A percentile compares a stretch with the other conserved stretches of the same genome.
Conservation (phyloP, 495 filamentous ascomycete species). For the Aspergillus ostianus region DNA sequence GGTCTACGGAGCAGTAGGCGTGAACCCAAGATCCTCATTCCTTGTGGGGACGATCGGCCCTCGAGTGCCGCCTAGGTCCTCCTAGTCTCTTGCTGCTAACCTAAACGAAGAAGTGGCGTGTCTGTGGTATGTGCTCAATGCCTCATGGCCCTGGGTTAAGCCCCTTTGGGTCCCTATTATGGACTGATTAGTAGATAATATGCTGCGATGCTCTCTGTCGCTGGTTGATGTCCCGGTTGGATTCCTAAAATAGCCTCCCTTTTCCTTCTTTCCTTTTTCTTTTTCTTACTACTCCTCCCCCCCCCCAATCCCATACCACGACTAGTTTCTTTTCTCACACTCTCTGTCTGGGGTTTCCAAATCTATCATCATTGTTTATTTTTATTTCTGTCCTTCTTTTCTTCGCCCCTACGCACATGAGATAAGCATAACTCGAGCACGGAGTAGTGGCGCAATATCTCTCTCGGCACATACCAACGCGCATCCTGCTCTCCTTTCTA, state of each 20-base stretch:
- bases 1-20: constrained; percentile 1
- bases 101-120: constrained; percentile 22
- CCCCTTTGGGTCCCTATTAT: constrained; percentile 9
- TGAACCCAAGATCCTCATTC: constrained; percentile 25
- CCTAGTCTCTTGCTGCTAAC: constrained; percentile 15
- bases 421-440: constrained; percentile 1
- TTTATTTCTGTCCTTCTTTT: neutral
- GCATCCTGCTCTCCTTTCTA: constrained; percentile 4
- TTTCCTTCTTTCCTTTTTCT: constrained; percentile 1
- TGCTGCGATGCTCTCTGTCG: neutral
- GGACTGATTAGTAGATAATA: neutral
- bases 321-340: neutral
- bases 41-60: constrained; percentile 30
- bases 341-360: neutral
- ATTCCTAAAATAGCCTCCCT: neutral
- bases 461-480: constrained; percentile 1
- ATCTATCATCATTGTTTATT: neutral
- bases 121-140: constrained; percentile 13
- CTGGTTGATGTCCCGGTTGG: neutral
- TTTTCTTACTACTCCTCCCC: neutral
- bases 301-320: neutral
- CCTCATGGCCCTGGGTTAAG: constrained; percentile 15
- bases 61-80: constrained; percentile 24
- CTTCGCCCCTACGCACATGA: neutral
- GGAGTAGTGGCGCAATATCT: neutral